These are phyloP conservation scores for Taxawa tesnikishii DNA, from an alignment of 2,329 filamentous ascomycete species.

Conservation along the genomic window DNA sequence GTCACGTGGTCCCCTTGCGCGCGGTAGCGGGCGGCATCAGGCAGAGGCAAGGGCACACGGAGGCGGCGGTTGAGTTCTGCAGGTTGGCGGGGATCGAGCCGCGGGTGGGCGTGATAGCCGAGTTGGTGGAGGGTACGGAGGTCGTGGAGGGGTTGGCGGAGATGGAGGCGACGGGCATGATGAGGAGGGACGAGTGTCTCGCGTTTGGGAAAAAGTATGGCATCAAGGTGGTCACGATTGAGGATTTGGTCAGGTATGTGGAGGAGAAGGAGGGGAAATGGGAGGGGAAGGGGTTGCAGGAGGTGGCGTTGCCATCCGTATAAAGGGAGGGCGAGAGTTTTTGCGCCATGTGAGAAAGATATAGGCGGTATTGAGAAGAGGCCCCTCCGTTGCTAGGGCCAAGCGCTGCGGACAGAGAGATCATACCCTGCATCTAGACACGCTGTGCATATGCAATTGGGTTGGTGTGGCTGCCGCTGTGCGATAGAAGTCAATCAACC, in stretches of 20 bases:
- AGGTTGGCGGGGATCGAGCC: conserved; percentile 56
- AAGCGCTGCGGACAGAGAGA: too few relatives aligned
- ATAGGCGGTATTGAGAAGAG: too few relatives aligned
- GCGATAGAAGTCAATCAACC: too few relatives aligned
- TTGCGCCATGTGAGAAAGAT: too few relatives aligned
- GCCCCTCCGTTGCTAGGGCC: too few relatives aligned
- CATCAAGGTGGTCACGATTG: conserved; percentile 89
- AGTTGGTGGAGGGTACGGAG: conserved; percentile 79
- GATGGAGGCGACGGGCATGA: conserved; percentile 63
- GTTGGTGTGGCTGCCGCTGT: too few relatives aligned
- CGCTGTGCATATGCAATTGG: too few relatives aligned
- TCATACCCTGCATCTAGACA: too few relatives aligned
- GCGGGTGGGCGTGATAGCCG: conserved; percentile 68
- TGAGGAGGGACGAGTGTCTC: conserved; percentile 79
- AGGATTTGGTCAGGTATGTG: conserved; percentile 70
- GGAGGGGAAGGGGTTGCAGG: too few relatives aligned
- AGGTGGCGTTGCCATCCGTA: too few relatives aligned
- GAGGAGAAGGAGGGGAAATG: conserved; percentile 59
- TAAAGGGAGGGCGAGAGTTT: too few relatives aligned
- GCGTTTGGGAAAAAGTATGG: conserved; percentile 80
- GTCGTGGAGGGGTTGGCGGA: conserved; percentile 56
- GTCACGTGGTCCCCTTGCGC: conserved; percentile 79
- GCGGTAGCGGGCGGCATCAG: conserved; percentile 70
- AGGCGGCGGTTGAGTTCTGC: conserved; percentile 87
- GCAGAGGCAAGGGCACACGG: conserved; percentile 74